These are phyloP conservation scores for Aleurites moluccanus DNA, from an alignment of 441 rosid species.

Conservation along the genomic window DNA sequence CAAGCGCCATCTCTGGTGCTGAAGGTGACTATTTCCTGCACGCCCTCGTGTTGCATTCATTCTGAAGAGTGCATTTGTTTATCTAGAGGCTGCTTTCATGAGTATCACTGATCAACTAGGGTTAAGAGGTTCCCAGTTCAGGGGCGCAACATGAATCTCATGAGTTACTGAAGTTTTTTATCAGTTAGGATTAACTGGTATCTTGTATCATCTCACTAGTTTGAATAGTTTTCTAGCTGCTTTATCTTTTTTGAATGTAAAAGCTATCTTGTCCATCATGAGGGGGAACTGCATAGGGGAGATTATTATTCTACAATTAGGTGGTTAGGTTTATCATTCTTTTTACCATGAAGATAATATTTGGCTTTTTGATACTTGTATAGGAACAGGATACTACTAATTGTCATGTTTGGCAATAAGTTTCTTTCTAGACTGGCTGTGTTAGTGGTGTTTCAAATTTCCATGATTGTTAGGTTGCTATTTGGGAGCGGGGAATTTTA, in stretches of 20 bases:
- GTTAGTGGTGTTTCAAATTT: not conserved
- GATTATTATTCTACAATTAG: too few species aligned
- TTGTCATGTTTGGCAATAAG: not conserved
- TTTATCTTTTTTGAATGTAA: not conserved
- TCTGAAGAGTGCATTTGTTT: not conserved
- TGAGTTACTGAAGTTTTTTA: not conserved
- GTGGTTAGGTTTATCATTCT: not conserved
- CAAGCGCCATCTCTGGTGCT: not conserved
- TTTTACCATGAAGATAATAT: not conserved
- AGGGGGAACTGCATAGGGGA: not conserved
- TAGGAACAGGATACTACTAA: not conserved
- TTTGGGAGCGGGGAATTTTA: not conserved
- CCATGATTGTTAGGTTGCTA: not conserved
- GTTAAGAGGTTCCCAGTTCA: too few species aligned
- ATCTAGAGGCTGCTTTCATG: constrained; percentile 3
- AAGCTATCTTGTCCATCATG: not conserved
- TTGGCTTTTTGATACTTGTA: not conserved
- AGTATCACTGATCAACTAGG: not conserved
- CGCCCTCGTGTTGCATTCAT: not conserved
- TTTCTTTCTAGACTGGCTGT: not conserved
- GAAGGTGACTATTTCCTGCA: not conserved
- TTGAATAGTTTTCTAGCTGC: not conserved
- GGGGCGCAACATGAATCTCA: not conserved
- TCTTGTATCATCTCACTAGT: not conserved
- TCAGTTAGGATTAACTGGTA: not conserved